A percentile compares a stretch with the other conserved stretches of the same genome.
Conservation (phyloP, 441 rosid species). For the Bocquillonia castaneifolia region DNA sequence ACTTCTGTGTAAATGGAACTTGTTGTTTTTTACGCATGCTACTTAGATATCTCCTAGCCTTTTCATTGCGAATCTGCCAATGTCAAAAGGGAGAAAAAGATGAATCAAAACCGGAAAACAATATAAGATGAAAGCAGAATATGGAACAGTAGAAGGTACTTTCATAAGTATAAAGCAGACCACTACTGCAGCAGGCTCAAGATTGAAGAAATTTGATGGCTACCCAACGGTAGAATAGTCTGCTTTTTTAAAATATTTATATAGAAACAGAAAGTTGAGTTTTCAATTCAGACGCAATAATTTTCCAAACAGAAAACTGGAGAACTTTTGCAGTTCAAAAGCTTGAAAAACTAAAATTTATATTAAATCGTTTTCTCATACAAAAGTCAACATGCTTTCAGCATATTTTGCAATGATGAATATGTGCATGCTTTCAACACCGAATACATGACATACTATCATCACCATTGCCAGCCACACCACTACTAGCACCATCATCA, state of each 20-base stretch:
- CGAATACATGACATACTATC: neutral
- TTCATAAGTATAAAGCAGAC: slow-evolving; percentile 4
- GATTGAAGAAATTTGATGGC: neutral
- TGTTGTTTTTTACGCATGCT: slow-evolving; percentile 89
- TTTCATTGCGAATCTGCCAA: slow-evolving; percentile 87
- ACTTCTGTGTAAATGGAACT: slow-evolving; percentile 76
- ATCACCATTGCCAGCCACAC: neutral
- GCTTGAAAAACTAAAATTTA: neutral
- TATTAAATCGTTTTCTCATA: neutral
- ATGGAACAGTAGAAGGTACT: neutral
- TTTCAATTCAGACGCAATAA: neutral
- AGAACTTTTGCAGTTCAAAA: neutral
- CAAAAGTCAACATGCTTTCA: neutral
- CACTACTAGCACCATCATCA: neutral
- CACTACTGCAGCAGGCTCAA: slow-evolving; percentile 7
- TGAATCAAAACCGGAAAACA: neutral
- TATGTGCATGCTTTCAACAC: too few relatives aligned
- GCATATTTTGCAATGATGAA: neutral
- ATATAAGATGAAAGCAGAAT: slow-evolving; percentile 7
- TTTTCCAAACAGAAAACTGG: neutral
- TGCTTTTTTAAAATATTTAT: neutral
- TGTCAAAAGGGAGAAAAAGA: slow-evolving; percentile 14
- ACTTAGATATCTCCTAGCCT: slow-evolving; percentile 93
- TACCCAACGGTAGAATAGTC: neutral
- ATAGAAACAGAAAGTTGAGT: neutral